Conservation (phyloP, 2,329 filamentous ascomycete species). For the Botrytis cinerea region DNA sequence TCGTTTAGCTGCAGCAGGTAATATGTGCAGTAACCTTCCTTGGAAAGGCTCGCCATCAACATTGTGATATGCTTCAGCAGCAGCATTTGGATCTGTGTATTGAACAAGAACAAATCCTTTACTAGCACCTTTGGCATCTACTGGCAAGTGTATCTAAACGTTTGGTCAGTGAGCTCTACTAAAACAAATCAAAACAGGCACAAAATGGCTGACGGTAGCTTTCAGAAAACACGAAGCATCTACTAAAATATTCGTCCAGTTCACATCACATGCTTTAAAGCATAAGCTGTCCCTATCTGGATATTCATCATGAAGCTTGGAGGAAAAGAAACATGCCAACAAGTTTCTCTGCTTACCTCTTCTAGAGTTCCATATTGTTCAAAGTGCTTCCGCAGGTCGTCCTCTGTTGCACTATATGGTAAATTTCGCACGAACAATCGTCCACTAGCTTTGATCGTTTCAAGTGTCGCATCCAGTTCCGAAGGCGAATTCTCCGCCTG, state of each 20-base stretch:
- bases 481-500: constrained; percentile 37
- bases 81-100: constrained; percentile 70
- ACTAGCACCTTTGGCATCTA: constrained; percentile 69
- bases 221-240: constrained; percentile 89
- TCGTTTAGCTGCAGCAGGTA: constrained; percentile 81
- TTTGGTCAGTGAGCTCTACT: constrained; percentile 43
- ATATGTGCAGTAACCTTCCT: constrained; percentile 85
- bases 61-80: constrained; percentile 74
- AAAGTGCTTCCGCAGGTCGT: constrained; percentile 75
- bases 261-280: constrained; percentile 83
- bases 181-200: constrained; percentile 26
- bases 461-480: constrained; percentile 46
- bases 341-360: constrained; percentile 69
- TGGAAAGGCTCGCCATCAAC: constrained; percentile 88
- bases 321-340: constrained; percentile 31
- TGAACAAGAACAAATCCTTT: constrained; percentile 92
- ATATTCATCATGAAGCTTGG: constrained; percentile 79
- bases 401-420: constrained; percentile 75
- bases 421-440: constrained; percentile 89
- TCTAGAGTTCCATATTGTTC: constrained; percentile 71
- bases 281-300: constrained; percentile 99
- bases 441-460: constrained; percentile 69
- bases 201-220: constrained; percentile 39
- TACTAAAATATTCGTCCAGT: constrained; percentile 99
- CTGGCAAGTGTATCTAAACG: constrained; percentile 80